These are phyloP conservation scores for Polyplosphaeria fusca DNA, from an alignment of 495 filamentous ascomycete genomes.

Conservation along the genomic window DNA sequence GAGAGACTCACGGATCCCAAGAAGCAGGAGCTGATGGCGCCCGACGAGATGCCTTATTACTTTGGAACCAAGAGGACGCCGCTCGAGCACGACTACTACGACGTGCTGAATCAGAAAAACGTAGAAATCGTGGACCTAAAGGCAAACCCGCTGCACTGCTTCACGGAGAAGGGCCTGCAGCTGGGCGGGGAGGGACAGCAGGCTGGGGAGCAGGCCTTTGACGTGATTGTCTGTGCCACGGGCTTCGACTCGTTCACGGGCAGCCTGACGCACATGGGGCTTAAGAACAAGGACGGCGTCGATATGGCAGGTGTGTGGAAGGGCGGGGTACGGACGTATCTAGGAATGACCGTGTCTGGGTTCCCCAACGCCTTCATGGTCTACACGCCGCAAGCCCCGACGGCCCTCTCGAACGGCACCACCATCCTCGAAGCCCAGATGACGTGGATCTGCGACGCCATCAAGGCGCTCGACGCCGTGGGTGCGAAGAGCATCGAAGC, in stretches of 20 bases:
- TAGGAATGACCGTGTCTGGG: conserved; percentile 26
- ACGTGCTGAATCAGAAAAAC: conserved; percentile 13
- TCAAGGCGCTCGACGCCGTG: conserved; percentile 12
- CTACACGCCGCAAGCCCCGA: conserved; percentile 34
- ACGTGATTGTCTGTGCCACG: conserved; percentile 27
- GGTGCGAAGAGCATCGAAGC: conserved; percentile 27
- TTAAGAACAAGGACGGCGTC: conserved; percentile 25
- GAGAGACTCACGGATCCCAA: conserved; percentile 20
- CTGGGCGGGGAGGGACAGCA: not conserved
- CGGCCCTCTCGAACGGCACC: conserved; percentile 33
- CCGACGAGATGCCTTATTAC: conserved; percentile 17
- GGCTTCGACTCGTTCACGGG: conserved; percentile 32
- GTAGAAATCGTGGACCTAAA: conserved; percentile 26
- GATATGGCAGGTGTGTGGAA: conserved; percentile 27
- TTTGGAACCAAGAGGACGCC: conserved; percentile 28
- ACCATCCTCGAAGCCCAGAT: conserved; percentile 29
- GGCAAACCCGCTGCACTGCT: conserved; percentile 4
- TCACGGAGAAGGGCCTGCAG: conserved; percentile 23
- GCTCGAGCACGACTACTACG: conserved; percentile 32
- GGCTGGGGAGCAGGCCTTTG: conserved; percentile 27
- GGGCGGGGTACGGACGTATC: conserved; percentile 22
- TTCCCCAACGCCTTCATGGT: conserved; percentile 32
- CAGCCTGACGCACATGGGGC: conserved; percentile 21
- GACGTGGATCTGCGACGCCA: conserved; percentile 27
- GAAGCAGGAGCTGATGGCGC: conserved; percentile 24